Conservation (phyloP, 2,329 filamentous ascomycete species). For the Metarhizium sp. region DNA sequence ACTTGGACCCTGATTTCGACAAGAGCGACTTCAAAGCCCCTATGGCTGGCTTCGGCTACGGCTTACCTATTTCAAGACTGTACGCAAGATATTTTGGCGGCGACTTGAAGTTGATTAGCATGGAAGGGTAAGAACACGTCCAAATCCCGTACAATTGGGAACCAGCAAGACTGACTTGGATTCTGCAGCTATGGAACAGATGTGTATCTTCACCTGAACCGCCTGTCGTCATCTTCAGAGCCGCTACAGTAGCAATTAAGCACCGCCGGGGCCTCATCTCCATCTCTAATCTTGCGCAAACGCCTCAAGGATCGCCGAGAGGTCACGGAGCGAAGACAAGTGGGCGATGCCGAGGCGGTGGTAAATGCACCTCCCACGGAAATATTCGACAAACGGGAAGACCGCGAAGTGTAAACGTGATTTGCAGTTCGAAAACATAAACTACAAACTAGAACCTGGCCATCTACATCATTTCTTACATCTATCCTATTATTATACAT, state of each 20-base stretch:
- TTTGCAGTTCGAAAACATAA: background rate
- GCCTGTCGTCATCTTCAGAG: conserved; percentile 89
- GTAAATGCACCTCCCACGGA: conserved; percentile 42
- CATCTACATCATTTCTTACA: background rate
- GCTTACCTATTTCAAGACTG: conserved; percentile 82
- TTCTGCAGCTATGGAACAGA: conserved; percentile 80
- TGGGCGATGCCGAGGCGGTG: conserved; percentile 76
- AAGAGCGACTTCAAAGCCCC: conserved; percentile 99
- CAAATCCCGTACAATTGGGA: conserved; percentile 8
- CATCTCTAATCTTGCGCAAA: conserved; percentile 43
- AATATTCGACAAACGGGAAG: conserved; percentile 15
- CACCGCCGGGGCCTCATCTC: conserved; percentile 24
- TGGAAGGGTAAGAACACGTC: conserved; percentile 74
- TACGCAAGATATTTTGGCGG: conserved; percentile 97
- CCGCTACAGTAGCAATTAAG: conserved; percentile 88
- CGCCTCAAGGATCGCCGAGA: conserved; percentile 58
- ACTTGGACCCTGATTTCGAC: conserved; percentile 92
- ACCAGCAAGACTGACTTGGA: conserved; percentile 7
- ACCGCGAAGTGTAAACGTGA: conserved; percentile 24
- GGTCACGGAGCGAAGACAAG: conserved; percentile 79
- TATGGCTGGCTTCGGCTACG: conserved; percentile 99
- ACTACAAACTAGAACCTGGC: background rate
- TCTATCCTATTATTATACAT: background rate
- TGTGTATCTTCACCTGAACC: conserved; percentile 95
- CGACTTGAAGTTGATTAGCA: conserved; percentile 94